Base-by-base conservation (phyloP, 148 eudicot genomes). In the Polygonum aviculare region DNA sequence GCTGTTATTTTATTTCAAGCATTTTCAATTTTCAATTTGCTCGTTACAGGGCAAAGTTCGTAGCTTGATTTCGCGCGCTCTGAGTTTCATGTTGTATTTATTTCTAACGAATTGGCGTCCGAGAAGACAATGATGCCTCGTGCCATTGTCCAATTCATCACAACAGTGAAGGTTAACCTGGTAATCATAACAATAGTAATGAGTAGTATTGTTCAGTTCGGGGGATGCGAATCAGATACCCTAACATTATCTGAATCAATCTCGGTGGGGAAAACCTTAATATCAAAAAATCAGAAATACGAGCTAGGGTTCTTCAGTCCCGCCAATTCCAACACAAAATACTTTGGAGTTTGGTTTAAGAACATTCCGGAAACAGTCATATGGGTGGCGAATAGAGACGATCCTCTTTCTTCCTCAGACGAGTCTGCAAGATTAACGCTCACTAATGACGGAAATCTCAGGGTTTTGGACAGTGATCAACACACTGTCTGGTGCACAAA, bases 371-470 rank as follows among this genome's bases (percentile, higher is more conserved):
- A 4, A 19, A 38, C 77, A 22, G 77, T 85, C 15, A 76, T 79
- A 4, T 88, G 88, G 91, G 91, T 88, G 3, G 88, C 87, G 9
- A 88, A 88, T 41, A 75, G 87, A 57, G 81, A 80, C 2, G 78
- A 31, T 12, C 88, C 90, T 6, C 69, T 87, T 10, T 54, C 47
- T 51, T 84, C 74, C 75, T 74, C 81, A 31, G 75, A 73, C 39
- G 16, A 21, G 52, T 71, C 79, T 39, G 90, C 88, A 51, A 78
- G 52, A 45, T 26, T 83, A 10, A 77, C 65, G 16, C 41, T 85
- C 2, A 59, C 72, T 0, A 69, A 74, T 5, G 77, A 83, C 63
- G 88, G 88, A 1, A 84, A 79, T 74, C 84, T 87, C 38, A 72
- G 63, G 11, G 52, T 87, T 36, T 22, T 78, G 72, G 60, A 85